These are phyloP conservation scores for Mitragyna speciosa DNA, from an alignment of 257 asterid genomes.

Conservation along the genomic window DNA sequence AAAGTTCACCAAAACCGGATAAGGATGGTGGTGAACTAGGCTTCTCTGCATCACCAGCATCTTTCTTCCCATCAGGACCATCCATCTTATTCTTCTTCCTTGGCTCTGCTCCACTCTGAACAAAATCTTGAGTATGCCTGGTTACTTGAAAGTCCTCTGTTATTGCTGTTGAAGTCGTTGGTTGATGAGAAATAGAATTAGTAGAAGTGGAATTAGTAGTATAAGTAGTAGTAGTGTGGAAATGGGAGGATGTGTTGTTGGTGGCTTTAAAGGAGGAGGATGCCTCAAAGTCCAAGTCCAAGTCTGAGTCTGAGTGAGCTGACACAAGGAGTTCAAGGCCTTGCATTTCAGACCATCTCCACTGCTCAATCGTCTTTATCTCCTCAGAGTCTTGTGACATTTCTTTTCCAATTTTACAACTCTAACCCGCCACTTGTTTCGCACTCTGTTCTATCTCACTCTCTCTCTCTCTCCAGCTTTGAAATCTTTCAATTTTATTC, in stretches of 20 bases:
- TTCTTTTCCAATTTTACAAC: slow-evolving; percentile 3
- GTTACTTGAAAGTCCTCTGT: slow-evolving; percentile 5
- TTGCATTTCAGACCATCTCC: slow-evolving; percentile 84
- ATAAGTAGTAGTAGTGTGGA: slow-evolving; percentile 6
- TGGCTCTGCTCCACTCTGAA: neutral
- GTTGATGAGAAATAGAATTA: neutral
- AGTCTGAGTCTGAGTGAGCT: slow-evolving; percentile 20
- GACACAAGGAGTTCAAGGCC: slow-evolving; percentile 75
- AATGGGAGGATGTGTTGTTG: slow-evolving; percentile 15
- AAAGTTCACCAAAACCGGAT: slow-evolving; percentile 57
- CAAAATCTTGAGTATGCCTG: slow-evolving; percentile 17
- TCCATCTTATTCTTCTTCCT: slow-evolving; percentile 38
- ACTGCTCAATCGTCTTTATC: slow-evolving; percentile 67
- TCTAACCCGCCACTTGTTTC: slow-evolving; percentile 24
- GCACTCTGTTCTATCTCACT: slow-evolving; percentile 18
- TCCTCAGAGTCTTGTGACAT: slow-evolving; percentile 61
- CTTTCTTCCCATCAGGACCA: slow-evolving; percentile 39
- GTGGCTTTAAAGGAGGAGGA: slow-evolving; percentile 45
- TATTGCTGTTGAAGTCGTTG: slow-evolving; percentile 1
- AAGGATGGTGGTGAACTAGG: slow-evolving; percentile 51
- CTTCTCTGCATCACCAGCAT: slow-evolving; percentile 41
- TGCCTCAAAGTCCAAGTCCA: neutral
- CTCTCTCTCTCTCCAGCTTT: slow-evolving; percentile 20
- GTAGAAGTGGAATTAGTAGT: slow-evolving; percentile 1
- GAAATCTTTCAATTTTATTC: no score